Conservation (phyloP, 2,329 filamentous ascomycete genomes). For the Trichoderma semiorbis region DNA sequence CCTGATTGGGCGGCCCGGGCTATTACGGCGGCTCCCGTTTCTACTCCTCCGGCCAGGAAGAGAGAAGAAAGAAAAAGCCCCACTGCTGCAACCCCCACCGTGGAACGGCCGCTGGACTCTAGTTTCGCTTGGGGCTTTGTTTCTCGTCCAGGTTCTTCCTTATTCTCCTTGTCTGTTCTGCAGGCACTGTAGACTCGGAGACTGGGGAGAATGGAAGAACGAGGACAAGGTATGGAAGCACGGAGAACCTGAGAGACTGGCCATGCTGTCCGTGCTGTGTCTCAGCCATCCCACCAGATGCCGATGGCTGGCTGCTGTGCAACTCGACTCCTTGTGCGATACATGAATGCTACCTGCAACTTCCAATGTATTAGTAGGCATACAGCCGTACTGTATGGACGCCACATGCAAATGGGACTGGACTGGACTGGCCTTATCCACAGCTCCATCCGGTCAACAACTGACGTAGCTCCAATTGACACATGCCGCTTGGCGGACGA, state of each 20-base stretch:
- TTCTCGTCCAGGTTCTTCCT: background rate
- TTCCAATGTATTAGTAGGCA: background rate
- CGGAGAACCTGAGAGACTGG: background rate
- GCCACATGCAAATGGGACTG: background rate
- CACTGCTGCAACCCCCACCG: background rate
- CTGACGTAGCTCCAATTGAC: conserved; percentile 5
- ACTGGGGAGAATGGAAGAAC: background rate
- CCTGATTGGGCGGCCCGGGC: conserved; percentile 16
- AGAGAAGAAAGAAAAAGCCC: background rate
- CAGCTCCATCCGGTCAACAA: background rate
- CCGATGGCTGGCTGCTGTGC: background rate
- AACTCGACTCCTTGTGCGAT: background rate
- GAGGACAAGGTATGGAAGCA: background rate
- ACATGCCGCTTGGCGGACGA: conserved; percentile 1
- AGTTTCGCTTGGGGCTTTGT: background rate
- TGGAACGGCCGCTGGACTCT: background rate
- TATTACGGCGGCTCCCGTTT: conserved; percentile 10
- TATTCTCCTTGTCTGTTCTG: background rate
- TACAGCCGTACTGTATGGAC: background rate
- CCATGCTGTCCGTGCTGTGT: background rate
- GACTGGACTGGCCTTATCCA: background rate
- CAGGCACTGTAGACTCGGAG: background rate
- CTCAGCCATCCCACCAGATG: background rate
- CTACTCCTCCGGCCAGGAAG: background rate
- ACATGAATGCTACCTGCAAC: background rate